Evolutionary conservation across 2,329 filamentous ascomycete genomes (phyloP), one percentile per base, ranked within the genome.

Genomic region (Sporothrix sp.): DNA sequence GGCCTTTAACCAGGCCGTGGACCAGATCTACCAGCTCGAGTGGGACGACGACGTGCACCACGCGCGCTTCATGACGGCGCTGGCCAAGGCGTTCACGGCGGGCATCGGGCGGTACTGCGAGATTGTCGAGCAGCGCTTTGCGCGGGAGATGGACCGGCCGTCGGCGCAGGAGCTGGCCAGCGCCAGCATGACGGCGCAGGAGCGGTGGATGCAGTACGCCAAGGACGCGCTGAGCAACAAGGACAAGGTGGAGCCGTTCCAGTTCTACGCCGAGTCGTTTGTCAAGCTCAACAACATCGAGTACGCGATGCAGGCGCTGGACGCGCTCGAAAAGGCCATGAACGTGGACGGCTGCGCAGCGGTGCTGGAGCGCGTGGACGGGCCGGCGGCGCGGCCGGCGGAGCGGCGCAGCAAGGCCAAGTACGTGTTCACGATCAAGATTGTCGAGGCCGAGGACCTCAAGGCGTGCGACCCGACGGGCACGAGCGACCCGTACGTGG

Each of bases 281-380:
- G 89, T 98, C 55, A 98, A 97, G 68, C 78, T 98, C 58, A 98
- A 98, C 73, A 95, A 98, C 62, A 83, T 98, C 57, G 91, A 96
- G 67, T 97, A 88, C 67, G 91, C 90, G 5, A 89, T 95, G 69
- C 79, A 89, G 51, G 87, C 95, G 62, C 76, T 98, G 48, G 93
- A 98, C 64, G 88, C 86, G 65, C 75, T 98, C 7, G 91, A 97
- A 64, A 83, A 79, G 62, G 81, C 84, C 52, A 87, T 97, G 73
- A 90, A 96, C 60, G 89, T 95, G 11, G 93, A 98, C 63, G 84
- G 78, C 10, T 96, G 89, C 61, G 90, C 90, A 3, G 82, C 85
- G 47, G 80, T 95, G 14, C 79, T 98, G 46, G 81, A 83, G 42
- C 82, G 78, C 60, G 74, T 85, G 55, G 80, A 87, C 23, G 87